Conservation (phyloP, 164 flowering plant species). For the Echeveria elegans region DNA sequence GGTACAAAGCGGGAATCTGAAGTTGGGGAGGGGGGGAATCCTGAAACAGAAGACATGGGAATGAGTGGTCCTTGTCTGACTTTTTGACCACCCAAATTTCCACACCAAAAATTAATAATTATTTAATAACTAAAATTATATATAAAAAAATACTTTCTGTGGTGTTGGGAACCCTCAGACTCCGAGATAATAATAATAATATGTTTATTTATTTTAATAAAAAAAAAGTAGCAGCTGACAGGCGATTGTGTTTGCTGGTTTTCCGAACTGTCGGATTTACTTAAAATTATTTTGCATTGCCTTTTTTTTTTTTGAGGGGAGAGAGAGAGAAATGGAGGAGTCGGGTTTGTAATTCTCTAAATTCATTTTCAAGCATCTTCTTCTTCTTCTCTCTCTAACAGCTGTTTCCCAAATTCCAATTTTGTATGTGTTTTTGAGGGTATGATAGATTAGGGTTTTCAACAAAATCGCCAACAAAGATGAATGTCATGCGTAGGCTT, state of each 20-base stretch:
- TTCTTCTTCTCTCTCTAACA: not conserved
- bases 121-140: not conserved
- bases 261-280: slow-evolving; percentile 7
- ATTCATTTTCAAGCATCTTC: not conserved
- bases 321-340: not conserved
- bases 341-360: not conserved
- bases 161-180: slow-evolving; percentile 7
- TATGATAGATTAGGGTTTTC: not conserved
- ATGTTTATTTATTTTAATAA: not conserved
- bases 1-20: slow-evolving; percentile 6
- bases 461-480: slow-evolving; percentile 13
- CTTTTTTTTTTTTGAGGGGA: not conserved
- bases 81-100: slow-evolving; percentile 3
- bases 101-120: not conserved
- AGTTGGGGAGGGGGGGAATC: not conserved
- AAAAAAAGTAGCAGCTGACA: not conserved
- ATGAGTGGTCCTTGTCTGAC: slow-evolving; percentile 7
- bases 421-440: not conserved
- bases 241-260: not conserved
- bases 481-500: slow-evolving; percentile 88
- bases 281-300: not conserved
- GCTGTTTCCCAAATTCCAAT: not conserved
- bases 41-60: slow-evolving; percentile 6
- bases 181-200: not conserved
- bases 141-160: not conserved